Evolutionary conservation across 2,329 filamentous ascomycete species (phyloP).

Genomic region (Acephala macrosclerotiorum): DNA sequence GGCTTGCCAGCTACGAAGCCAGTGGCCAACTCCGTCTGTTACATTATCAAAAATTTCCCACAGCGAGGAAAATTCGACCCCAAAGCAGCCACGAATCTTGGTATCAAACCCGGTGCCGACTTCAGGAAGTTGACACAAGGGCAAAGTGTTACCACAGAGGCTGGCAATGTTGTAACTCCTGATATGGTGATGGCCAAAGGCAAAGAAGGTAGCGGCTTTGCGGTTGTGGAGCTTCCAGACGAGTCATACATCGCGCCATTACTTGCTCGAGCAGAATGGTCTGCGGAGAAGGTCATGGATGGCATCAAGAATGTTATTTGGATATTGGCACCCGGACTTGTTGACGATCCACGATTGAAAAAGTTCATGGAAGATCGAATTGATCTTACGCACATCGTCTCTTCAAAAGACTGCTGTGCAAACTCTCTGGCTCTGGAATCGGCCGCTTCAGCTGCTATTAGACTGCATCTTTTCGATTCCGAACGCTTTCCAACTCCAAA

Average conservation of each 20-base stretch:
- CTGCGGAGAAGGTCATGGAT: constrained; percentile 67
- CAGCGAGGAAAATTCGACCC: constrained; percentile 83
- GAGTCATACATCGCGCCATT: constrained; percentile 73
- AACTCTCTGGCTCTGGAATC: constrained; percentile 78
- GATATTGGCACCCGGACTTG: constrained; percentile 77
- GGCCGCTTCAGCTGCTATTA: constrained; percentile 69
- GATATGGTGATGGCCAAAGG: constrained; percentile 83
- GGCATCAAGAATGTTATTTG: constrained; percentile 77
- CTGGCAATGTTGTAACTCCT: constrained; percentile 77
- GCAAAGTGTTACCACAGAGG: constrained; percentile 64
- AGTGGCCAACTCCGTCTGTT: constrained; percentile 76
- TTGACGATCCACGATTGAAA: constrained; percentile 66
- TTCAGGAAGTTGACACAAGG: constrained; percentile 70
- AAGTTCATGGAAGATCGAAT: constrained; percentile 72
- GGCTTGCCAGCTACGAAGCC: constrained; percentile 73
- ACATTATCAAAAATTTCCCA: constrained; percentile 80
- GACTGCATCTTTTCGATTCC: constrained; percentile 75
- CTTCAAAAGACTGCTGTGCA: constrained; percentile 75
- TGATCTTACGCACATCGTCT: constrained; percentile 76
- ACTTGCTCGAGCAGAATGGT: constrained; percentile 76
- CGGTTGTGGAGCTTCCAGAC: constrained; percentile 81
- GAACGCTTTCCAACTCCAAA: constrained; percentile 77
- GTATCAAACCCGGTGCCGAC: constrained; percentile 65
- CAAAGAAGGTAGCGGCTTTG: constrained; percentile 75
- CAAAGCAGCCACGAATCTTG: constrained; percentile 67